These are phyloP conservation scores for Rhodotorula sp. DNA, from an alignment of 1,284 basidiomycete genomes.

Conservation along the genomic window DNA sequence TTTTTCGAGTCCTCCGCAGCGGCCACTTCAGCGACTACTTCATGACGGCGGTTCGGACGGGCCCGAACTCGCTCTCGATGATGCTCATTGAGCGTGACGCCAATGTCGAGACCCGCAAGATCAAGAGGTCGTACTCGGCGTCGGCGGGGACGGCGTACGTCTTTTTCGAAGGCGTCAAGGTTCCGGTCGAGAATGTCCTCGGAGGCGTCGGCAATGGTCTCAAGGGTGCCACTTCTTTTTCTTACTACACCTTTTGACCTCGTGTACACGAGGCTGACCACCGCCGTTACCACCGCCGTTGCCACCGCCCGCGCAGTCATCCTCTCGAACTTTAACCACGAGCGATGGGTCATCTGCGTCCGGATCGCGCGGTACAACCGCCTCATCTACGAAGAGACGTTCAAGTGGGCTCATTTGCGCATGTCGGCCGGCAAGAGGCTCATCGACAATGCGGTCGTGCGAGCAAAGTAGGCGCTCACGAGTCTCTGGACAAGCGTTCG, in stretches of 20 bases:
- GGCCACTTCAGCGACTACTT: slow-evolving; percentile 37
- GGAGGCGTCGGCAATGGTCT: slow-evolving; percentile 53
- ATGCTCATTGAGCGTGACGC: slow-evolving; percentile 54
- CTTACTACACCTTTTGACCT: slow-evolving; percentile 13
- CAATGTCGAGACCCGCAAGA: slow-evolving; percentile 71
- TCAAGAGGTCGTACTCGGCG: slow-evolving; percentile 63
- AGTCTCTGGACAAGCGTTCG: too few relatives aligned
- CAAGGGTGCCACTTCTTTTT: slow-evolving; percentile 41
- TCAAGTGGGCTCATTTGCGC: slow-evolving; percentile 42
- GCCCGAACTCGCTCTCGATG: slow-evolving; percentile 51
- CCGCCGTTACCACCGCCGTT: background rate
- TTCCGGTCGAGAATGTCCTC: slow-evolving; percentile 51
- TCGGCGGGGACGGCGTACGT: slow-evolving; percentile 68
- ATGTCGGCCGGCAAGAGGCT: slow-evolving; percentile 46
- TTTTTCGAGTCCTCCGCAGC: background rate
- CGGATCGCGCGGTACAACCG: slow-evolving; percentile 44
- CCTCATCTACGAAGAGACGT: slow-evolving; percentile 43
- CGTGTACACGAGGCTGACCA: background rate
- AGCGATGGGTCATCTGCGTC: slow-evolving; percentile 54
- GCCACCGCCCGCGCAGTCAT: slow-evolving; percentile 7
- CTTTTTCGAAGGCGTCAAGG: slow-evolving; percentile 49
- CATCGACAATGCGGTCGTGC: slow-evolving; percentile 51
- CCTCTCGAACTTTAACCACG: slow-evolving; percentile 44
- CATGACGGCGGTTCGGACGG: slow-evolving; percentile 44
- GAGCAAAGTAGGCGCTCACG: slow-evolving; percentile 45